These are phyloP conservation scores for Sugiyamaella xylanicola DNA, from an alignment of 1,139 yeast species.

Conservation along the genomic window DNA sequence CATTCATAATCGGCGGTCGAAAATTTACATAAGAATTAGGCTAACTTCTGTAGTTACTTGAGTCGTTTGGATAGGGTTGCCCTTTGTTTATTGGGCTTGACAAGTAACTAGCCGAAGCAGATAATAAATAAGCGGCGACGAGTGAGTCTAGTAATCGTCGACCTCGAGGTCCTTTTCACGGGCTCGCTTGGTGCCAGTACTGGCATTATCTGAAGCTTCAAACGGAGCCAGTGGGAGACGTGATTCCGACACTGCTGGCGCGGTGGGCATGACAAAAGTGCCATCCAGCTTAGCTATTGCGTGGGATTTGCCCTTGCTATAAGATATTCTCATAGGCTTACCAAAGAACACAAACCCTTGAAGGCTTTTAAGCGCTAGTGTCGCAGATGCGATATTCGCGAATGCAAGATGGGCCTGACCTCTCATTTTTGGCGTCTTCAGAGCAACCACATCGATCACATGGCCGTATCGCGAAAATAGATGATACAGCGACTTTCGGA, in stretches of 20 bases:
- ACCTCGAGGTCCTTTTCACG: constrained; percentile 22
- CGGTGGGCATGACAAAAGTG: constrained; percentile 31
- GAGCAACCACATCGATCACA: constrained; percentile 56
- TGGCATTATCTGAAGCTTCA: constrained; percentile 17
- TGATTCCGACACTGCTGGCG: constrained; percentile 25
- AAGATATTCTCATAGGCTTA: constrained; percentile 54
- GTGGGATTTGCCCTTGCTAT: constrained; percentile 46
- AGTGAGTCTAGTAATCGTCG: constrained; percentile 17
- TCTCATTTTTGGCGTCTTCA: constrained; percentile 54
- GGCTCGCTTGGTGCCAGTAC: constrained; percentile 22
- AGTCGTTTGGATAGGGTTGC: too few species aligned
- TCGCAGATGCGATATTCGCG: constrained; percentile 53
- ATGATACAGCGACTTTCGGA: constrained; percentile 60
- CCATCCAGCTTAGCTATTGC: constrained; percentile 41
- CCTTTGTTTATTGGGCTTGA: too few species aligned
- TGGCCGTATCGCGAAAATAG: constrained; percentile 71
- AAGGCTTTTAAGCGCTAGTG: constrained; percentile 53
- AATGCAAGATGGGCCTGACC: constrained; percentile 80
- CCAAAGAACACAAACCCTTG: constrained; percentile 58
- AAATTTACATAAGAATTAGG: too few species aligned
- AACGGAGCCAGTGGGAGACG: constrained; percentile 29
- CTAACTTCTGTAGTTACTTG: too few species aligned
- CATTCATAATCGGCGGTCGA: too few species aligned
- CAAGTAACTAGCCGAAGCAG: too few species aligned
- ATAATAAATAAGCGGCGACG: constrained; percentile 3